A percentile compares a stretch with the other conserved stretches of the same genome.
These are phyloP conservation scores for Rhododendron molle DNA, from an alignment of 148 eudicot species.

Conservation along the genomic window DNA sequence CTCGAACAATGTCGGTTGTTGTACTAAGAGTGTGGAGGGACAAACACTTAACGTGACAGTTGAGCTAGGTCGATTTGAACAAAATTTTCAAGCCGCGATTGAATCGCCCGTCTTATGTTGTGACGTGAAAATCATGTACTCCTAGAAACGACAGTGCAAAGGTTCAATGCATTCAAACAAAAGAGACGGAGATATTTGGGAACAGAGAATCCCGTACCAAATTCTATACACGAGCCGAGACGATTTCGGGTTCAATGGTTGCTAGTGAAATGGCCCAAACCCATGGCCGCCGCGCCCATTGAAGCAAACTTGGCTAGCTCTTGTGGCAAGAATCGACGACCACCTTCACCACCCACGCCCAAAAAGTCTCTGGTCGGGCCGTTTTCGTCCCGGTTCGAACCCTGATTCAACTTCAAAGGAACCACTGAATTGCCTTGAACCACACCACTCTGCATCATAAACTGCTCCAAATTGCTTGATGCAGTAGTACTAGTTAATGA, in stretches of 20 bases:
- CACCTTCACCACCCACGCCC: slow-evolving; percentile 63
- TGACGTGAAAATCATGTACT: neutral
- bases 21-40: neutral
- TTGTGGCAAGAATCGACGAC: slow-evolving; percentile 50
- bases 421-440: slow-evolving; percentile 3
- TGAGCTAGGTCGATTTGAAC: neutral
- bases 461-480: slow-evolving; percentile 26
- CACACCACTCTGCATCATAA: slow-evolving; percentile 34
- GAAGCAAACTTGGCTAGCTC: slow-evolving; percentile 69
- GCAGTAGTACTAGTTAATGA: slow-evolving; percentile 12
- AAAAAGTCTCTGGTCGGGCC: slow-evolving; percentile 75
- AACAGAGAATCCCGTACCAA: neutral
- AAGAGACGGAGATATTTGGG: neutral
- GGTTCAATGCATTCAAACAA: neutral
- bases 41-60: neutral
- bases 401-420: slow-evolving; percentile 16
- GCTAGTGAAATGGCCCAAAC: slow-evolving; percentile 49
- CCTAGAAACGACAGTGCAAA: neutral
- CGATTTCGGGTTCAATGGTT: slow-evolving; percentile 15
- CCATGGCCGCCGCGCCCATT: slow-evolving; percentile 55
- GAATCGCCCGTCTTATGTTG: neutral
- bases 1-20: neutral
- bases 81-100: neutral
- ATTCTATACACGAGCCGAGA: neutral
- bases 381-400: slow-evolving; percentile 18